These are phyloP conservation scores for Aureobasidium sp. DNA, from an alignment of 2,329 filamentous ascomycete species.

Conservation along the genomic window DNA sequence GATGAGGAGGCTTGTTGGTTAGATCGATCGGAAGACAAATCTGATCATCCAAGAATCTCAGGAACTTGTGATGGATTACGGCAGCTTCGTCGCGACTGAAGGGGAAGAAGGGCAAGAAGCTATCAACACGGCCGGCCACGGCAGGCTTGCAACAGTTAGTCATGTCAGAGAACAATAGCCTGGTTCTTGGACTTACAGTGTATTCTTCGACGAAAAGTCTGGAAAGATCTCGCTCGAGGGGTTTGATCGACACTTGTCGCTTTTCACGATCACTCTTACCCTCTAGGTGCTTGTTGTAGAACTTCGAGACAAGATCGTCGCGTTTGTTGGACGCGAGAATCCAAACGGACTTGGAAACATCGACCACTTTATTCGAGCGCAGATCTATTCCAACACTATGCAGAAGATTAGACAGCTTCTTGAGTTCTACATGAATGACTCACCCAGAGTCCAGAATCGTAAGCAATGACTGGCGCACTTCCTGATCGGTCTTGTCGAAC, in stretches of 20 bases:
- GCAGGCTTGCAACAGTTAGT: constrained; percentile 19
- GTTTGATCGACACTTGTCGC: background rate
- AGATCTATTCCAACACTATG: constrained; percentile 28
- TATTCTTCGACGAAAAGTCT: background rate
- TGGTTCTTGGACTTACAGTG: background rate
- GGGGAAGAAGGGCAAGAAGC: constrained; percentile 37
- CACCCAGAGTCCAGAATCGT: constrained; percentile 39
- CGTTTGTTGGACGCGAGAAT: constrained; percentile 41
- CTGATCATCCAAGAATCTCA: constrained; percentile 30
- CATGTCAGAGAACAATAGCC: no score
- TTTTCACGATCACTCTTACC: constrained; percentile 17
- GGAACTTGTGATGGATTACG: constrained; percentile 36
- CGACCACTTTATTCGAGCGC: constrained; percentile 25
- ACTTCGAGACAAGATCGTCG: constrained; percentile 33
- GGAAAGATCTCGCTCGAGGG: background rate
- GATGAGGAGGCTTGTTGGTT: constrained; percentile 22
- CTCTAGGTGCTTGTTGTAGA: constrained; percentile 28
- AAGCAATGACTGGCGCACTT: constrained; percentile 37
- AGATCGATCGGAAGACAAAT: constrained; percentile 23
- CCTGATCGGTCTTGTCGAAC: constrained; percentile 40
- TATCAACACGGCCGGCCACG: constrained; percentile 32
- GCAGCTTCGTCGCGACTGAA: constrained; percentile 34
- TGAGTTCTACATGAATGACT: constrained; percentile 19
- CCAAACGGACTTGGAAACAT: constrained; percentile 42
- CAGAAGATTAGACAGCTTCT: background rate